A percentile compares a stretch with the other conserved stretches of the same genome.
Evolutionary conservation across 352 stramenopile species (phyloP).

Genomic region (Phytophthora multivora): DNA sequence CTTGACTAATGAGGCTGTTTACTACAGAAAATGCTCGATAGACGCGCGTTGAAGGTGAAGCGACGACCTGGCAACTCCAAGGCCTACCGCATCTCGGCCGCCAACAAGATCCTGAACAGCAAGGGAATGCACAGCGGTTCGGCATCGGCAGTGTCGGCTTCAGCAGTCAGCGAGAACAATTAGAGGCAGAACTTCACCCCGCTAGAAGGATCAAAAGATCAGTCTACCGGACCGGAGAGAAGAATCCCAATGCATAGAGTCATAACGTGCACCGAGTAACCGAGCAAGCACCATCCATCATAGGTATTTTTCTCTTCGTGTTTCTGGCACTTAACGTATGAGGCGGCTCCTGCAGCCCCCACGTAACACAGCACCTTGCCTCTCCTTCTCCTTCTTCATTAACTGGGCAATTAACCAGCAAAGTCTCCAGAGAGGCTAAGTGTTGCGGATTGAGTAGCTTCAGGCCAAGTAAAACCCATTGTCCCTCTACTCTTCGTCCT

Average conservation of each 20-base stretch:
- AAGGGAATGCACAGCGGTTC: slow-evolving; percentile 35
- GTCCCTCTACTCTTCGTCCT: slow-evolving; percentile 42
- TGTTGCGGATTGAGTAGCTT: slow-evolving; percentile 19
- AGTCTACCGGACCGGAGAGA: background rate
- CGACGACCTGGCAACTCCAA: slow-evolving; percentile 88
- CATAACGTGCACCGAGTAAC: background rate
- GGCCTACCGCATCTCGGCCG: slow-evolving; percentile 83
- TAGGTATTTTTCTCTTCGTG: slow-evolving; percentile 36
- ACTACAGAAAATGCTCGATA: slow-evolving; percentile 86
- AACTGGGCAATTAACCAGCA: slow-evolving; percentile 10
- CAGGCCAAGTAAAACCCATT: slow-evolving; percentile 4
- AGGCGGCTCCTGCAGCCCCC: background rate
- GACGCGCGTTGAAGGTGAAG: slow-evolving; percentile 93
- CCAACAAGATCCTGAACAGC: slow-evolving; percentile 69
- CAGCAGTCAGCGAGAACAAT: slow-evolving; percentile 18
- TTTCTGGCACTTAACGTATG: slow-evolving; percentile 35
- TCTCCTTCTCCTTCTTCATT: background rate
- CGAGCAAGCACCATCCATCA: slow-evolving; percentile 6
- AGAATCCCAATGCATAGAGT: slow-evolving; percentile 5
- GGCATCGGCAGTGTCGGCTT: slow-evolving; percentile 18
- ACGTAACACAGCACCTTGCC: slow-evolving; percentile 1
- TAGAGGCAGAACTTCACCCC: slow-evolving; percentile 10
- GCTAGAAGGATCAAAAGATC: slow-evolving; percentile 7
- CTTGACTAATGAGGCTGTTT: slow-evolving; percentile 15
- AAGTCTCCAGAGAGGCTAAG: background rate